Evolutionary conservation across 1,284 basidiomycete species (phyloP).

Genomic region (Bjerkandera adusta): DNA sequence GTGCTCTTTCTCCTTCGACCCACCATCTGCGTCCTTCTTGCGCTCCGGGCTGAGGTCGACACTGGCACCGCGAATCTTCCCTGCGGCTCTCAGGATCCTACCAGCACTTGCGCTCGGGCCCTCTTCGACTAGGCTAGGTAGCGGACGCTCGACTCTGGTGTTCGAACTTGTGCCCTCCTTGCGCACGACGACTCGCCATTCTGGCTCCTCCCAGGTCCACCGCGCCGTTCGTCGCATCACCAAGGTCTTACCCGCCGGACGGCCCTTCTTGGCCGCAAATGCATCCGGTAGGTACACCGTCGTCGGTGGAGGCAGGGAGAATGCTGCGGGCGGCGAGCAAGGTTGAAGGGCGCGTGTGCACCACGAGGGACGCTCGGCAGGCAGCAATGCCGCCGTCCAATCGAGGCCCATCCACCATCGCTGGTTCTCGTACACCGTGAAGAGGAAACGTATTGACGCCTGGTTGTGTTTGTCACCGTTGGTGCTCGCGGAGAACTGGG

Average conservation of each 20-base stretch:
- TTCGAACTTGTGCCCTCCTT: constrained; percentile 45
- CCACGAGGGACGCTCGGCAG: constrained; percentile 90
- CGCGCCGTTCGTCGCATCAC: constrained; percentile 60
- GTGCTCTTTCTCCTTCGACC: constrained; percentile 12
- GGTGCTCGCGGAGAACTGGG: constrained; percentile 30
- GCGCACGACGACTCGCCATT: constrained; percentile 77
- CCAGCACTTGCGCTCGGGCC: constrained; percentile 32
- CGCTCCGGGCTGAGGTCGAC: constrained; percentile 20
- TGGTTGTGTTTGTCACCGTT: constrained; percentile 18
- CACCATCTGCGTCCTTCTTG: constrained; percentile 24
- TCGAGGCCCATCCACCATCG: constrained; percentile 92
- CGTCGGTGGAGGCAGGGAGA: constrained; percentile 51
- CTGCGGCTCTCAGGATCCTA: constrained; percentile 42
- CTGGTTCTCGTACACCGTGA: constrained; percentile 92
- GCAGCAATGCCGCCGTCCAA: constrained; percentile 92
- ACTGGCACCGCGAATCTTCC: constrained; percentile 43
- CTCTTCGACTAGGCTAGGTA: constrained; percentile 53
- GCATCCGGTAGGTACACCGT: constrained; percentile 43
- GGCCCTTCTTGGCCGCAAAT: neutral
- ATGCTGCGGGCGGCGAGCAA: constrained; percentile 63
- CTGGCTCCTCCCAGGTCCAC: constrained; percentile 87
- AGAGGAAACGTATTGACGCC: constrained; percentile 68
- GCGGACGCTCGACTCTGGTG: constrained; percentile 56
- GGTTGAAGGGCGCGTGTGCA: constrained; percentile 59
- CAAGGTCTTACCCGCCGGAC: neutral